phyloP scores from a whole-genome alignment of 345 rosid genomes.

The Salix viminalis region DNA sequence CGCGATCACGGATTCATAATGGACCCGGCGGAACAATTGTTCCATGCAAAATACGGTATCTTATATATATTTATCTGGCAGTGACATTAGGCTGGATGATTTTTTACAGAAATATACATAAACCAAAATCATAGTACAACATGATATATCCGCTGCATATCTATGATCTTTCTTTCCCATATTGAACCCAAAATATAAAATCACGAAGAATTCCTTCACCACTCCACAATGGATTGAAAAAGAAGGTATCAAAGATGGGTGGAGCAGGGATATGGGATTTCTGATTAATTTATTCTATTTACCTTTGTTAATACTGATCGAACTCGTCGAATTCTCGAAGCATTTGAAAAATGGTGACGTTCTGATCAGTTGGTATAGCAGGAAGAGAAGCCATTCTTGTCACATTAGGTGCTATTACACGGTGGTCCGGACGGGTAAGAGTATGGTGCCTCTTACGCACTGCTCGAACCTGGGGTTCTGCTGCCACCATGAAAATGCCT shows the following conservation, averaged over 20 bases:
- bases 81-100: neutral
- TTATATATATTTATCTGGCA: neutral
- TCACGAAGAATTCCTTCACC: neutral
- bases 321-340: conserved; percentile 43
- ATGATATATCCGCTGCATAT: neutral
- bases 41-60: neutral
- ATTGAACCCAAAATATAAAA: neutral
- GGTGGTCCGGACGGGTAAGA: conserved; percentile 37
- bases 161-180: neutral
- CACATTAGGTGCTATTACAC: conserved; percentile 15
- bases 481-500: conserved; percentile 12
- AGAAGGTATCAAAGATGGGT: neutral
- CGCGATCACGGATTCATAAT: neutral
- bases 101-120: neutral
- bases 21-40: neutral
- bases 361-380: conserved; percentile 8
- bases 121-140: conserved; percentile 1
- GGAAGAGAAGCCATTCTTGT: conserved; percentile 34
- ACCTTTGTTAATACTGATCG: conserved; percentile 23
- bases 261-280: neutral
- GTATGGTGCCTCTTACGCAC: conserved; percentile 67
- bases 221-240: neutral
- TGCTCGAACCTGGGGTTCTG: conserved; percentile 28
- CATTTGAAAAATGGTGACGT: conserved; percentile 47
- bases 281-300: neutral